Evolutionary conservation across 1,284 basidiomycete species (phyloP).

Genomic region (Boletellus deceptivus): DNA sequence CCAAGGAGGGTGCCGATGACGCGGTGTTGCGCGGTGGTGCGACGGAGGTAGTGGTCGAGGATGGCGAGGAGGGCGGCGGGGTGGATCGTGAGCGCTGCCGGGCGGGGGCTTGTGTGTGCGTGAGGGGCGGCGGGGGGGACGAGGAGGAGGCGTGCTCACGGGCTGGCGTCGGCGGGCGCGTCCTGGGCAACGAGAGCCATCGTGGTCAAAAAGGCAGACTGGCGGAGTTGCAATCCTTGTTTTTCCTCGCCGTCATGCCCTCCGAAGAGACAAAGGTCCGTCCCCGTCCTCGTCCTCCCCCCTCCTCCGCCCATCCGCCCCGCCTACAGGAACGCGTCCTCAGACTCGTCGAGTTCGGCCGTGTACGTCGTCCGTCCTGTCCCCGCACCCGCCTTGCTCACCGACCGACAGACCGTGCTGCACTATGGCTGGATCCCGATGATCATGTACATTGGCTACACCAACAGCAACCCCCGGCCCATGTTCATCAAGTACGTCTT

Average conservation of each 20-base stretch:
- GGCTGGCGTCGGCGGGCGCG: conserved; percentile 33
- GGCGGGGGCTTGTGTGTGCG: conserved; percentile 51
- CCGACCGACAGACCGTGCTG: conserved; percentile 63
- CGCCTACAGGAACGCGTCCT: conserved; percentile 71
- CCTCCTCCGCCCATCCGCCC: background rate
- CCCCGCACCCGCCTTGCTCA: background rate
- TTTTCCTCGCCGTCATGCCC: conserved; percentile 54
- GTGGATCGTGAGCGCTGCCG: conserved; percentile 79
- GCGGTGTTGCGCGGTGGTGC: conserved; percentile 78
- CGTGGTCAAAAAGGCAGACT: conserved; percentile 17
- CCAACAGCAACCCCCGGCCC: conserved; percentile 86
- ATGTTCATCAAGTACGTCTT: conserved; percentile 86
- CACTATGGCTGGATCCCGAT: conserved; percentile 94
- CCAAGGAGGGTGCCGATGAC: conserved; percentile 98
- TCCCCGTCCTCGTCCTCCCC: background rate
- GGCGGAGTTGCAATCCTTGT: conserved; percentile 35
- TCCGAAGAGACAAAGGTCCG: conserved; percentile 85
- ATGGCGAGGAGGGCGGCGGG: conserved; percentile 95
- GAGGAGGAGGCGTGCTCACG: conserved; percentile 33
- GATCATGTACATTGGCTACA: conserved; percentile 92
- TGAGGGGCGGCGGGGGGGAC: conserved; percentile 12
- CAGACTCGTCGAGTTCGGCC: conserved; percentile 74
- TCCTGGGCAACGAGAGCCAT: conserved; percentile 61
- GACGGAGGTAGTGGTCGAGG: conserved; percentile 95
- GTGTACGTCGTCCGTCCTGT: conserved; percentile 50